Evolutionary conservation across 192 early-diverging fungal genomes (phyloP), one percentile per base, ranked within the genome.

Genomic region (Mortierella alpina): DNA sequence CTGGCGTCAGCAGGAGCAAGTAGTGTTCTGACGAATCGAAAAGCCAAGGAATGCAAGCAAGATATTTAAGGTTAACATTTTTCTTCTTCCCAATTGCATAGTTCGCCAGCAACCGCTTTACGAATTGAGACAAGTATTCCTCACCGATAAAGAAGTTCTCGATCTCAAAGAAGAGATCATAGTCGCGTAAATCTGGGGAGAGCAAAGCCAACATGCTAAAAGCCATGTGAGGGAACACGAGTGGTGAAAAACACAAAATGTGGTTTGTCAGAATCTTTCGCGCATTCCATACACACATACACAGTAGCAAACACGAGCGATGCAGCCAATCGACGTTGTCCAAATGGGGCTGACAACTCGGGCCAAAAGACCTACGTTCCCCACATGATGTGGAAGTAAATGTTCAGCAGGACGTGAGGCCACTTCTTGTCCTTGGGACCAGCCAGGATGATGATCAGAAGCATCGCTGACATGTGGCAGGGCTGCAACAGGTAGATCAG

Each of bases 341-440:
- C 1, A 23, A 63, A 62, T 41, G 8, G 59, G 31, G 15, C 4
- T 14, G 11, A 4, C 23, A 11, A 41, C 6, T 2, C 40, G 31
- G 13, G 9, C 41, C 7, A 60, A 41, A 18, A 7, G 0, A 71
- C 76, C 68, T 80, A 80, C 76, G 76, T 80, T 66, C 88, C 86
- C 88, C 88, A 89, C 65, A 85, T 80, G 39, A 86, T 89, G 49
- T 87, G 85, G n/a, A 89, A 76, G 60, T 89, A 89, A 56, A 89
- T 74, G 48, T 89, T 89, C 56, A 89, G 72, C n/a, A 85, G 57
- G 40, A 88, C 20, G 48, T 87, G 75, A 11, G 79, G 55, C 22
- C 84, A 83, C 22, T 72, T 72, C 66, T 84, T 88, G 41, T 72
- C 20, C 76, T 80, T 80, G 50, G 82, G 83, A 50, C 84, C 84